A percentile compares a stretch with the other conserved stretches of the same genome.
phyloP scores from a whole-genome alignment of 768 basidiomycete species.

The Infundibulicybe gibba region DNA sequence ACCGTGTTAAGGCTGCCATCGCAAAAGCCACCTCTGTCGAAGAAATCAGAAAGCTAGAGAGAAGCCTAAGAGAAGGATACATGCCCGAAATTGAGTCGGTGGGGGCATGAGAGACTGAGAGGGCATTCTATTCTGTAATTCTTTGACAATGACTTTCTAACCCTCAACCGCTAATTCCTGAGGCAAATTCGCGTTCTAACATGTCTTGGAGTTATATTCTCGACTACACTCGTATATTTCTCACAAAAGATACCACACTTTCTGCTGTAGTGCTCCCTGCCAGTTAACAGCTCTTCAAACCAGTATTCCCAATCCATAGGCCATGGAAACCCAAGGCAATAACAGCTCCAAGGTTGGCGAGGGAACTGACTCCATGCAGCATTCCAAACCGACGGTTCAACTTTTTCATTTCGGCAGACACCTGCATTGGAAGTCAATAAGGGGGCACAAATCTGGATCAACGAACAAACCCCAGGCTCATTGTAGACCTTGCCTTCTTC shows the following conservation, averaged over 20 bases:
- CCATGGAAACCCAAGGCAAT: slow-evolving; percentile 66
- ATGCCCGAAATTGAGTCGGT: slow-evolving; percentile 75
- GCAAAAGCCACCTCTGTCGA: slow-evolving; percentile 89
- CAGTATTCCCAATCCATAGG: slow-evolving; percentile 61
- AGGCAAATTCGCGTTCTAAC: too few relatives aligned
- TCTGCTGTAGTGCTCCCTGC: not conserved
- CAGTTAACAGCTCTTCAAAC: slow-evolving; percentile 36
- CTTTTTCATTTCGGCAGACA: slow-evolving; percentile 65
- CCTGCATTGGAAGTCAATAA: slow-evolving; percentile 28
- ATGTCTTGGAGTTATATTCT: too few relatives aligned
- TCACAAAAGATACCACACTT: too few relatives aligned
- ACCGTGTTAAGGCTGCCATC: slow-evolving; percentile 83
- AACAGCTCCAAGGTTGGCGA: slow-evolving; percentile 61
- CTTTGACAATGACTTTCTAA: slow-evolving; percentile 1
- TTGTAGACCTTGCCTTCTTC: slow-evolving; percentile 66
- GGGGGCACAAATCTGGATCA: not conserved
- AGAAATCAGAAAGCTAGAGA: slow-evolving; percentile 80
- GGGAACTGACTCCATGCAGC: slow-evolving; percentile 67
- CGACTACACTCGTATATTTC: too few relatives aligned
- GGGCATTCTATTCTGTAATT: slow-evolving; percentile 25
- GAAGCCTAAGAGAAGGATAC: slow-evolving; percentile 81
- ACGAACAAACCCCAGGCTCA: slow-evolving; percentile 54
- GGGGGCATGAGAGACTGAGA: slow-evolving; percentile 53
- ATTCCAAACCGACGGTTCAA: slow-evolving; percentile 63
- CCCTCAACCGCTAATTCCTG: too few relatives aligned